Base-by-base conservation (phyloP, 2,329 filamentous ascomycete genomes). In the Neoscytalidium dimidiatum region DNA sequence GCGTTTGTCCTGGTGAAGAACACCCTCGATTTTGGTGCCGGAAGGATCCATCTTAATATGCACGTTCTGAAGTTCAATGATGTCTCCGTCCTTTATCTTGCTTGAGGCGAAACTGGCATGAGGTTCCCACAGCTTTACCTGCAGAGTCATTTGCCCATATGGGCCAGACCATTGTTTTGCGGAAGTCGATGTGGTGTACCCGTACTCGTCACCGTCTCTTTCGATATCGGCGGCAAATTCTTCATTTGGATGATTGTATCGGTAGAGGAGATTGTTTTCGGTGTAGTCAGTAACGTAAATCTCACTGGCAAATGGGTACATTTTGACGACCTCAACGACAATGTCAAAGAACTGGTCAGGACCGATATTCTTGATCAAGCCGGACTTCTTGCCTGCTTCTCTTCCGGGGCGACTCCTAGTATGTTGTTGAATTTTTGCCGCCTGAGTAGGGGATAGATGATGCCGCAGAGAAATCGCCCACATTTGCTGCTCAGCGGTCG, bases 231-330 rank as follows among this genome's bases (percentile, higher is more conserved):
- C 6, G 17, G 43, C 48, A 4, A 28, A 13, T 8, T 46, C 19
- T 9, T 79, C 75, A 52, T 76, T 72, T 3, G 78, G 78, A 35
- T 80, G 72, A 14, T 72, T 70, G 65, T 86, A 87, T 38, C 87
- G 77, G 68, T 84, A 89, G 65, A 97, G 88, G 0, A 71, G 66
- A 0, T 81, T 72, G 71, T 97, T 92, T 58, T 86, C 79, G 0
- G 92, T 96, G 75, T 94, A 97, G 76, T 97, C 94, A 0, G 91
- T 90, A 19, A 96, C 80, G 81, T 93, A 93, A 0, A 97, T 68
- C 4, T 87, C 77, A 8, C 70, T 74, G 14, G 49, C 53, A 11
- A 64, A 70, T 2, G 78, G 72, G 68, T 81, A 86, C 0, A 83
- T 79, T 68, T 84, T 88, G 52, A 93, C 84, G 2, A 96, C 86